Evolutionary conservation across 1,139 yeast species (phyloP).

Genomic region (Taphrina populina): DNA sequence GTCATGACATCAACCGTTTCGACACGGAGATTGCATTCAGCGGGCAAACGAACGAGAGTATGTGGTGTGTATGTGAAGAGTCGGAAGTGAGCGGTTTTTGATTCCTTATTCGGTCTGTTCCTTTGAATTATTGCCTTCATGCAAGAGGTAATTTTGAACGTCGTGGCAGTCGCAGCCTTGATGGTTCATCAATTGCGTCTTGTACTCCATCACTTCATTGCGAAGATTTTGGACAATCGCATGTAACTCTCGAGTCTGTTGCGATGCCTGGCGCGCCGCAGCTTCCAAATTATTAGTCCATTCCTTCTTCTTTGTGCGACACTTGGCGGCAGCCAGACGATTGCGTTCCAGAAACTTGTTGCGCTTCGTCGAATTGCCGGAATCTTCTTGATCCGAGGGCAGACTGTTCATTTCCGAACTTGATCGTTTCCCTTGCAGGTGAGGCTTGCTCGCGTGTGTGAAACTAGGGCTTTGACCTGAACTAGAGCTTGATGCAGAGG

Average conservation of each 20-base stretch:
- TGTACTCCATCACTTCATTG: conserved; percentile 33
- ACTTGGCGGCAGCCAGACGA: conserved; percentile 36
- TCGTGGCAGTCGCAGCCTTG: conserved; percentile 38
- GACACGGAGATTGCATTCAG: no score
- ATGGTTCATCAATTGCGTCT: conserved; percentile 32
- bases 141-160: not conserved
- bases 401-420: not conserved
- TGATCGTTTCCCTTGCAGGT: no score
- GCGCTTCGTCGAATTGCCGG: conserved; percentile 9
- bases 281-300: conserved; percentile 36
- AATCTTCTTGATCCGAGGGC: not conserved
- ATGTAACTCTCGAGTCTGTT: conserved; percentile 33
- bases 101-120: not conserved
- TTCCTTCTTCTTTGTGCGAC: conserved; percentile 37
- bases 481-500: conserved; percentile 1
- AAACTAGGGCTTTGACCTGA: conserved; percentile 8
- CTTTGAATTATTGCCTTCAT: not conserved
- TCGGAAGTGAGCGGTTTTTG: not conserved
- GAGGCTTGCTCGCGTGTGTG: not conserved
- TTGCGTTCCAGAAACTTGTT: conserved; percentile 35
- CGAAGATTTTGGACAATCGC: conserved; percentile 25
- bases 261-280: conserved; percentile 35
- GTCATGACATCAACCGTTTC: no score
- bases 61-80: no score
- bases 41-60: no score